Conservation (phyloP, 441 rosid species). For the Lepidium campestre region DNA sequence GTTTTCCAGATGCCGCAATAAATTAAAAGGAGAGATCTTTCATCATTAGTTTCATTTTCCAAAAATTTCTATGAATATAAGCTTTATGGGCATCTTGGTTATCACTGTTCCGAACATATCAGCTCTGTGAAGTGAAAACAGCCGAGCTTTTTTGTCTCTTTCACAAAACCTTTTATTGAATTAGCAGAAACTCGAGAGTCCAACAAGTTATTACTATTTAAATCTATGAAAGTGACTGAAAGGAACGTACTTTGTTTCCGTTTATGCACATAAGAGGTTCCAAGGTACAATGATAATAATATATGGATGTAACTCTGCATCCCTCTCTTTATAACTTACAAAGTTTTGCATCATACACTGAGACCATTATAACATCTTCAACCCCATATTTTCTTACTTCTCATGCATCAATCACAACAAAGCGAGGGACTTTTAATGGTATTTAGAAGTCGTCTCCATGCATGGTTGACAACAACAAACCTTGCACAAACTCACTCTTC, state of each 20-base stretch:
- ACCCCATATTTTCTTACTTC: neutral
- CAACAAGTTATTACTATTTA: neutral
- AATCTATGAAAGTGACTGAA: neutral
- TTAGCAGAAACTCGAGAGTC: neutral
- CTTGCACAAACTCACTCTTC: constrained; percentile 59
- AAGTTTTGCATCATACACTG: constrained; percentile 19
- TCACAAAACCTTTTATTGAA: neutral
- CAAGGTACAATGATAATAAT: constrained; percentile 16
- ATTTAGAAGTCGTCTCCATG: constrained; percentile 46
- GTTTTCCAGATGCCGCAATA: neutral
- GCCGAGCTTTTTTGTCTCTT: neutral
- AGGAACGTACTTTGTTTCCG: neutral
- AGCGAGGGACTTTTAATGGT: neutral
- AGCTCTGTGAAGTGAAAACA: neutral
- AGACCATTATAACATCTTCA: constrained; percentile 1
- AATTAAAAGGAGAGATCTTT: neutral
- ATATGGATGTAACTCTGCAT: constrained; percentile 12
- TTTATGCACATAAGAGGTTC: constrained; percentile 17
- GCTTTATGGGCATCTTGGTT: neutral
- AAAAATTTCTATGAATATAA: neutral
- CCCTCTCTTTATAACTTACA: neutral
- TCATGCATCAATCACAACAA: neutral
- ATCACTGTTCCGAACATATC: neutral
- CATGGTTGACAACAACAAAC: constrained; percentile 54
- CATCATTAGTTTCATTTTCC: neutral